Evolutionary conservation across 2,329 filamentous ascomycete species (phyloP).

Genomic region (Cercospora sesami): DNA sequence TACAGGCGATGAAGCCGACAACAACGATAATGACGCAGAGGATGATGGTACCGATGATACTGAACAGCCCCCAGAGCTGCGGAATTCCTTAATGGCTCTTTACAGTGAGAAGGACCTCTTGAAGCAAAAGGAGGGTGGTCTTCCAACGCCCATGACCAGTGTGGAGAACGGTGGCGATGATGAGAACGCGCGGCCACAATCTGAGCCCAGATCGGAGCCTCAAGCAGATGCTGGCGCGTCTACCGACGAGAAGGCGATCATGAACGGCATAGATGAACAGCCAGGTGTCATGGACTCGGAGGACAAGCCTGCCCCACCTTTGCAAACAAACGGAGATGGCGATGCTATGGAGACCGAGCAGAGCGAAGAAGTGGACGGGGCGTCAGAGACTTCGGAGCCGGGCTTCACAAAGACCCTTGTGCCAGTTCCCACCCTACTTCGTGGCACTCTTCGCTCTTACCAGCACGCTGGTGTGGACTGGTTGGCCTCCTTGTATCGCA

Average conservation of each 20-base stretch:
- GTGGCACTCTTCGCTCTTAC: conserved; percentile 89
- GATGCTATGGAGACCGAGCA: conserved; percentile 31
- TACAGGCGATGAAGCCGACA: conserved; percentile 39
- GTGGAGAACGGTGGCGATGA: conserved; percentile 34
- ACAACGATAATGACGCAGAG: conserved; percentile 33
- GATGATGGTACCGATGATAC: conserved; percentile 29
- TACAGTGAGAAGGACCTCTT: conserved; percentile 30
- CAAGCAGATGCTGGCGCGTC: conserved; percentile 22
- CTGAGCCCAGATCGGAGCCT: conserved; percentile 24
- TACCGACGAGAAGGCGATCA: neutral
- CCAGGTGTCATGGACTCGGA: neutral
- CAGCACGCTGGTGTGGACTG: conserved; percentile 97
- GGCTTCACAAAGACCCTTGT: conserved; percentile 27
- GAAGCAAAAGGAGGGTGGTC: conserved; percentile 32
- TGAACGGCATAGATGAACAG: neutral
- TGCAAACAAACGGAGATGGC: neutral
- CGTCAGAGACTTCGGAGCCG: conserved; percentile 34
- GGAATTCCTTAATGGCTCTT: conserved; percentile 33
- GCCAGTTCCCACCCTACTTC: conserved; percentile 68
- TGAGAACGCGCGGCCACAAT: conserved; percentile 25
- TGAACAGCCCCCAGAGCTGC: conserved; percentile 21
- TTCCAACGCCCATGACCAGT: conserved; percentile 38
- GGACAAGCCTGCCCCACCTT: neutral
- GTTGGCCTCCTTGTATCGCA: conserved; percentile 89
- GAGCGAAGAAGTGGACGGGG: conserved; percentile 4